phyloP scores from a whole-genome alignment of 148 eudicot species.

The Arctostaphylos glauca region DNA sequence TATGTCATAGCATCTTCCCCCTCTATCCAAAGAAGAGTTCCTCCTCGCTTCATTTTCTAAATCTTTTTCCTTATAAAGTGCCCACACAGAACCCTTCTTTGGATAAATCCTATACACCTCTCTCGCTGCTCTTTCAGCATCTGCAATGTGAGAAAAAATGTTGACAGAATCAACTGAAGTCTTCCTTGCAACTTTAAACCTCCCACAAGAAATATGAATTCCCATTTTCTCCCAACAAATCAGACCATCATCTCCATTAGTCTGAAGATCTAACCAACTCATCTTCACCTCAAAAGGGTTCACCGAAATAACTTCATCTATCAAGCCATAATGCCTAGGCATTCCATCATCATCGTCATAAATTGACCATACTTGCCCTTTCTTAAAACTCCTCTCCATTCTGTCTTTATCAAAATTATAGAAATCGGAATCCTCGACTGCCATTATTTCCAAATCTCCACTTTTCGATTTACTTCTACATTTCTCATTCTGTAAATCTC shows the following conservation, averaged over 20 bases:
- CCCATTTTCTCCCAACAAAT: slow-evolving; percentile 48
- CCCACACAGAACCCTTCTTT: slow-evolving; percentile 88
- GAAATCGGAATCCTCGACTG: slow-evolving; percentile 81
- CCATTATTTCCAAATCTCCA: slow-evolving; percentile 57
- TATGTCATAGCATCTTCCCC: slow-evolving; percentile 48
- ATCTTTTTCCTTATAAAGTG: slow-evolving; percentile 46
- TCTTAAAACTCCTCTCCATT: slow-evolving; percentile 69
- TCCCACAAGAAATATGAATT: slow-evolving; percentile 70
- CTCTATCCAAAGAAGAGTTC: slow-evolving; percentile 10
- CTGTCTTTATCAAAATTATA: slow-evolving; percentile 83
- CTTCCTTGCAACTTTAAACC: slow-evolving; percentile 55
- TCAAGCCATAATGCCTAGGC: slow-evolving; percentile 90
- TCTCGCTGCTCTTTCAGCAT: slow-evolving; percentile 76
- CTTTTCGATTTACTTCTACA: slow-evolving; percentile 9
- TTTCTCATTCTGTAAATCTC: slow-evolving; percentile 14
- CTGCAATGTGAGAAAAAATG: slow-evolving; percentile 68
- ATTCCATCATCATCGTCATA: slow-evolving; percentile 90
- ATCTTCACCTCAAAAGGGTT: slow-evolving; percentile 68
- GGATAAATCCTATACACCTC: slow-evolving; percentile 73
- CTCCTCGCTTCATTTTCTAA: slow-evolving; percentile 30
- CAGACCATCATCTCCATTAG: slow-evolving; percentile 39
- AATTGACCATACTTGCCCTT: slow-evolving; percentile 88
- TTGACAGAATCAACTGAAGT: slow-evolving; percentile 47
- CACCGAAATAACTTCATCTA: slow-evolving; percentile 60
- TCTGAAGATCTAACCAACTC: slow-evolving; percentile 69